Evolutionary conservation across 306 rosid genomes (phyloP), one percentile per base, ranked within the genome.

Genomic region (Macrotyloma uniflorum): DNA sequence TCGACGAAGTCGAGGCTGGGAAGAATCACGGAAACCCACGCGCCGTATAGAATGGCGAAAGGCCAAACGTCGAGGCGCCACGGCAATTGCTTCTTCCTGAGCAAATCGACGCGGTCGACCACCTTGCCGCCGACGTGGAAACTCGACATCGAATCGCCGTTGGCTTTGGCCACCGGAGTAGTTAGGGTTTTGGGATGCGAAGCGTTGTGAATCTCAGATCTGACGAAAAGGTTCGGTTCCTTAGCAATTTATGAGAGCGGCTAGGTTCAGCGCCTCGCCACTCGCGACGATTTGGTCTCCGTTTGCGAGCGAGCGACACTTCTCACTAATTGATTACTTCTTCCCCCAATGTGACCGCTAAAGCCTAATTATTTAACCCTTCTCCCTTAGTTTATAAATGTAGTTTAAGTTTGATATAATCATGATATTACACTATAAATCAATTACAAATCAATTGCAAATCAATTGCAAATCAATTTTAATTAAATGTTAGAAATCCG

Each of bases 61-160:
- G 97, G 98, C 91, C 88, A 90, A 33, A 91, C 88, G 71, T 96
- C 91, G 61, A 96, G 73, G 43, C 98, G 93, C 98, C 97, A 93
- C 9, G 78, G 76, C 91, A 64, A 70, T 6, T 72, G 86, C 86
- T 85, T 93, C 89, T 88, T 96, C 89, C 75, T 85, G 76, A 93
- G 65, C 79, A 96, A 81, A 73, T 93, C 99, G 50, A 93, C 98
- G 50, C 67, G 86, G 32, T 96, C 96, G 32, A 93, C 96, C 80
- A 90, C 99, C 88, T 96, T 96, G 74, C 99, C 99, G 23, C 94
- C 94, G 20, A 93, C 99, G 53, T 84, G 83, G 65, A 91, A 93
- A 81, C 84, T 88, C 73, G 90, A 80, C 99, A 96, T 95, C 77
- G 83, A 65, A 65, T 65, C 72, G 69, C 50, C 11, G 40, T 5